Base-by-base conservation (phyloP, 306 rosid species). In the Quercus dentata region DNA sequence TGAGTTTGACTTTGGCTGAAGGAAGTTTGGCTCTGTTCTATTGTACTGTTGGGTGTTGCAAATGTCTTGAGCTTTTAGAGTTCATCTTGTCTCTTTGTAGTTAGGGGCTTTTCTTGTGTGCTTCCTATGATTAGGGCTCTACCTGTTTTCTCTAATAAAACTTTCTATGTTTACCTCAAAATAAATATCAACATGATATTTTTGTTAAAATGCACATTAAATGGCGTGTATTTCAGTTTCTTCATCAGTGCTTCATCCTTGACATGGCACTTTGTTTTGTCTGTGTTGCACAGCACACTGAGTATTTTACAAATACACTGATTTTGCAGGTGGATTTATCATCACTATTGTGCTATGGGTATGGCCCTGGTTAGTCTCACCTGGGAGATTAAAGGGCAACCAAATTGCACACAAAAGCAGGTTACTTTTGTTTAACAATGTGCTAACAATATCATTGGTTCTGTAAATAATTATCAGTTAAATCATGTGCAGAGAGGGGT, bases 281-380 rank as follows among this genome's bases (percentile, higher is more conserved):
- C 31, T 44, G 58, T 20, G 56, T 46, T 46, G 12, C 5, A 8
- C 46, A 8, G 46, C 46, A 23, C 13, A 15, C 10, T 21, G 21
- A 23, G 7, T 23, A 49, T 75, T 74, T 75, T 30, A 74, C 25
- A 69, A 83, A 77, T 77, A 38, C 51, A 73, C 74, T 69, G 56
- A 12, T 73, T 76, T 83, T 80, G 79, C 85, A 96, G 99, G 99
- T 96, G 99, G 99, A 93, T 96, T 87, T 93, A 93, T 81, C 99
- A 96, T 87, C 99, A 96, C 83, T 96, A 96, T 83, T 91, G 97
- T 81, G 99, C 99, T 61, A 89, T 93, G 98, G 7, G 86, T 33
- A 96, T 91, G 98, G 99, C 99, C 78, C 90, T 96, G 1, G 97
- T 96, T 80, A 96, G 99, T 91, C 98, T 96, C 82, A 96, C 99